Percentiles rank a stretch among this genome's conserved stretches.
Conservation (phyloP, 1,284 basidiomycete species). For the Fomitiporia mediterranea region DNA sequence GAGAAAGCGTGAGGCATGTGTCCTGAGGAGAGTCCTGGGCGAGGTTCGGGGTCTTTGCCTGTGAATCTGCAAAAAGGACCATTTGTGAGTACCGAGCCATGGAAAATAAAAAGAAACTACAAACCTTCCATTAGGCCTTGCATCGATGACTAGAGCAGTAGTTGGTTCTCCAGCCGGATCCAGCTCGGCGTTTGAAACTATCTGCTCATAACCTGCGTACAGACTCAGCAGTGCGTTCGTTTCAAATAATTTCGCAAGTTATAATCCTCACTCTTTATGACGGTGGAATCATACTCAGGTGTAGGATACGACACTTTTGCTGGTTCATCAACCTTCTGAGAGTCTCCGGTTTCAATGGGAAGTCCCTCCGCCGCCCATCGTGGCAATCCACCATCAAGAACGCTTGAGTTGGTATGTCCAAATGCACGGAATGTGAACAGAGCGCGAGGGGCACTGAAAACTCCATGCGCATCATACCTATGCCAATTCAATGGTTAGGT, state of each 20-base stretch:
- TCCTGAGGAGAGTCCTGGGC: constrained; percentile 82
- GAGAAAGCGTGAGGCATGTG: constrained; percentile 90
- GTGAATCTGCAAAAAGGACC: constrained; percentile 59
- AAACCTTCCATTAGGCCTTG: constrained; percentile 74
- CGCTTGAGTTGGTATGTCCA: constrained; percentile 79
- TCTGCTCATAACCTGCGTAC: constrained; percentile 74
- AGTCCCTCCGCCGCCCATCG: constrained; percentile 75
- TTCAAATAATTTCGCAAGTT: no score
- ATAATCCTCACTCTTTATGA: constrained; percentile 57
- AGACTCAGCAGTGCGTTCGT: no score
- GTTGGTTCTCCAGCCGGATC: constrained; percentile 39
- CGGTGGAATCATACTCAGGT: constrained; percentile 45
- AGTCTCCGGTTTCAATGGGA: constrained; percentile 44
- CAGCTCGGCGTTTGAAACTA: constrained; percentile 66
- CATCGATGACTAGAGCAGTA: constrained; percentile 76
- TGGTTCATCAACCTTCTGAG: constrained; percentile 30
- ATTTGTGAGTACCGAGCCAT: no score
- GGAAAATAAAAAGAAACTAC: constrained; percentile 26
- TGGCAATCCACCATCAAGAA: constrained; percentile 87
- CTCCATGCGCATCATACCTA: constrained; percentile 82
- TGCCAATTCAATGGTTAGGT: background rate
- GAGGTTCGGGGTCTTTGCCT: constrained; percentile 85
- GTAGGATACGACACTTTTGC: constrained; percentile 43
- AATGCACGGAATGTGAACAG: constrained; percentile 91
- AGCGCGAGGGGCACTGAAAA: constrained; percentile 88